These are phyloP conservation scores for Scutellaria galericulata DNA, from an alignment of 257 asterid species.

Conservation along the genomic window DNA sequence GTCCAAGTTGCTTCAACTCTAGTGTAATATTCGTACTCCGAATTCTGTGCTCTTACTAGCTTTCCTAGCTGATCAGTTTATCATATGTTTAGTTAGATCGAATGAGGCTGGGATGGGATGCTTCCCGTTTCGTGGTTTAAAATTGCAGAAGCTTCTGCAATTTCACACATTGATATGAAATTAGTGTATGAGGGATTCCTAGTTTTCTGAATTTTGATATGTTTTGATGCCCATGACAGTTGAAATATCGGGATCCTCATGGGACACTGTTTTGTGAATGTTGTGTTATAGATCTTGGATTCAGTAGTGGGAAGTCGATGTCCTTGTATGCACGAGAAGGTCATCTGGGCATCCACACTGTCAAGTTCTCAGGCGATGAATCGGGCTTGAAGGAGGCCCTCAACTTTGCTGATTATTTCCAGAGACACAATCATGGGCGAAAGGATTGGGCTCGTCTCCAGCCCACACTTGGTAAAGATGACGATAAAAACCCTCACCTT, in stretches of 20 bases:
- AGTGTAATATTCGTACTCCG: not conserved
- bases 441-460: constrained; percentile 74
- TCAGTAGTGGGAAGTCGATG: constrained; percentile 76
- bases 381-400: constrained; percentile 80
- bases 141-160: not conserved
- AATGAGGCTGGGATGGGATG: not conserved
- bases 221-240: not conserved
- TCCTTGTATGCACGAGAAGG: constrained; percentile 83
- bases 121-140: constrained; percentile 3
- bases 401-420: constrained; percentile 66
- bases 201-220: not conserved
- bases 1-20: not conserved
- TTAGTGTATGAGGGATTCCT: not conserved
- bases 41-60: not conserved
- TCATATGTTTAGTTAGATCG: not conserved
- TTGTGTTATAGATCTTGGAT: constrained; percentile 74
- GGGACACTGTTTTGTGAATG: constrained; percentile 31
- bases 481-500: constrained; percentile 75
- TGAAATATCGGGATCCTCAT: constrained; percentile 30
- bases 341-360: constrained; percentile 72
- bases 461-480: constrained; percentile 60
- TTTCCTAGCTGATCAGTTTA: not conserved
- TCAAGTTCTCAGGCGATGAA: constrained; percentile 68
- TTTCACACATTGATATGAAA: not conserved
- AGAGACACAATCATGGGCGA: constrained; percentile 68